Percentiles rank a stretch among this genome's conserved stretches.
Evolutionary conservation across 306 rosid genomes (phyloP).

Genomic region (Corylus heterophylla): DNA sequence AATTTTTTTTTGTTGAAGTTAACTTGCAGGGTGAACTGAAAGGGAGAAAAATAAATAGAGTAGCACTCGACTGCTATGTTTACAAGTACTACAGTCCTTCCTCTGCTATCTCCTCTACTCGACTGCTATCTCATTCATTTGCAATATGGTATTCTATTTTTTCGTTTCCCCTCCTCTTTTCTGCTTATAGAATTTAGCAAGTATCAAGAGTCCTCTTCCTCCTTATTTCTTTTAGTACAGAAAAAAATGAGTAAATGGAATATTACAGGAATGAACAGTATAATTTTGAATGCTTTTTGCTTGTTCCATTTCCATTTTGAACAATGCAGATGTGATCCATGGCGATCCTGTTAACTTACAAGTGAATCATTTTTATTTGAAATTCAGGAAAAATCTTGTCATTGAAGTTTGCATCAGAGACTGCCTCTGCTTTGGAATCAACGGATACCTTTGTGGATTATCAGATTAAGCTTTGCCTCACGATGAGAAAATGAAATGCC

Average conservation of each 20-base stretch:
- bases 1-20: not conserved
- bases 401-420: no score
- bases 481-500: no score
- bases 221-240: not conserved
- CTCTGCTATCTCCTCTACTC: no score
- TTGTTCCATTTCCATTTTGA: not conserved
- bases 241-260: not conserved
- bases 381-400: no score
- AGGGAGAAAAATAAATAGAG: not conserved
- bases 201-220: not conserved
- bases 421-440: no score
- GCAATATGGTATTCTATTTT: not conserved
- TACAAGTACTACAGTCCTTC: not conserved
- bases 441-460: not conserved
- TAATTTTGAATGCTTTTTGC: not conserved
- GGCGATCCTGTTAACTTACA: no score
- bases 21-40: not conserved
- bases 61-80: not conserved
- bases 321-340: not conserved
- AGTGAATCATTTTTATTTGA: no score
- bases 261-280: not conserved
- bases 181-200: not conserved
- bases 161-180: not conserved
- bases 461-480: not conserved
- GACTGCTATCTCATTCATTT: not conserved